phyloP scores from a whole-genome alignment of 306 rosid genomes.

The Fragaria nilgerrensis region DNA sequence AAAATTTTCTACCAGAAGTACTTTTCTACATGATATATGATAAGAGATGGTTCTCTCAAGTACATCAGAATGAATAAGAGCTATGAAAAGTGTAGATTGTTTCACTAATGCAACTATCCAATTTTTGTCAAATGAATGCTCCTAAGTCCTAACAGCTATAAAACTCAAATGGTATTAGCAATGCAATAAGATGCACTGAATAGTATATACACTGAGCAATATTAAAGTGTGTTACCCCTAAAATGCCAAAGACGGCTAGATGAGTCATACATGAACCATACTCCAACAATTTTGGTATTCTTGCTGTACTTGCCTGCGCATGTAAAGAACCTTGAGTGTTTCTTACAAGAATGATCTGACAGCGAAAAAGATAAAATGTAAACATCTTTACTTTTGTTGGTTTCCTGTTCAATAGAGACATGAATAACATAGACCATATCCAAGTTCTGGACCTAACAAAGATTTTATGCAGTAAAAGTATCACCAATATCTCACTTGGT shows the following conservation, averaged over 20 bases:
- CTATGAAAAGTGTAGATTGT: neutral
- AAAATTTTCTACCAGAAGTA: neutral
- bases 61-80: neutral
- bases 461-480: neutral
- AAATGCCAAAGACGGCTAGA: slow-evolving; percentile 57
- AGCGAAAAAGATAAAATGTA: neutral
- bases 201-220: neutral
- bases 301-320: slow-evolving; percentile 21
- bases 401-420: neutral
- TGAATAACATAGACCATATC: neutral
- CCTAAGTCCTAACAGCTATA: neutral
- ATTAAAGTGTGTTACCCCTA: slow-evolving; percentile 38
- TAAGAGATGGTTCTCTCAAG: neutral
- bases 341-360: neutral
- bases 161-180: neutral
- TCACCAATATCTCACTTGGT: slow-evolving; percentile 43
- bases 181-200: neutral
- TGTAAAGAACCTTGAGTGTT: neutral
- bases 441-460: neutral
- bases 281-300: slow-evolving; percentile 36
- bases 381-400: neutral
- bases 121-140: neutral
- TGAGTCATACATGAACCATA: slow-evolving; percentile 43
- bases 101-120: neutral
- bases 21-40: too few species aligned